Percentiles rank a stretch among this genome's conserved stretches.
These are phyloP conservation scores for Crithidia fasciculata DNA, from an alignment of 208 protist genomes.

Conservation along the genomic window DNA sequence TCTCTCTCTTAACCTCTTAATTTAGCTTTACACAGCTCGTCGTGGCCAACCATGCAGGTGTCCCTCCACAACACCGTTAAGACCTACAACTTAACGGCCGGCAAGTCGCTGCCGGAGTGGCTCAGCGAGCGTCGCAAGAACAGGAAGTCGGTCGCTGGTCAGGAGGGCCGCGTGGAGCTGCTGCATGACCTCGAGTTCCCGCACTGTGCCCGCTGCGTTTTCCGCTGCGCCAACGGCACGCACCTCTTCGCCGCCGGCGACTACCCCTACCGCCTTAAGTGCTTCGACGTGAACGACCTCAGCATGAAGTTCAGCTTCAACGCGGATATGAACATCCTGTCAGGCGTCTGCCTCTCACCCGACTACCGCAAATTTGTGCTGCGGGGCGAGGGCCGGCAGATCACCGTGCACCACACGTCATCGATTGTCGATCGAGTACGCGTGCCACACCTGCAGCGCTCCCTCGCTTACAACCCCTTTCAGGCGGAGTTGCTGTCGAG, in stretches of 20 bases:
- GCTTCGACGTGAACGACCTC: constrained; percentile 90
- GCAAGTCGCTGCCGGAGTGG: constrained; percentile 89
- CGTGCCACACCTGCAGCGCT: constrained; percentile 85
- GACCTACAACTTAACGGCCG: constrained; percentile 89
- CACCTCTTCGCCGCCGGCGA: constrained; percentile 88
- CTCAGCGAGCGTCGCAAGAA: constrained; percentile 79
- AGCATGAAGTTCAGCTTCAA: constrained; percentile 94
- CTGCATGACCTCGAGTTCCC: constrained; percentile 92
- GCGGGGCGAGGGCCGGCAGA: constrained; percentile 74
- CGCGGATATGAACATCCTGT: constrained; percentile 87
- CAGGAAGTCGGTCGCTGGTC: constrained; percentile 46
- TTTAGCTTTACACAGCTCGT: background rate
- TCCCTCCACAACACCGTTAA: constrained; percentile 88
- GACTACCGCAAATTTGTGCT: constrained; percentile 93
- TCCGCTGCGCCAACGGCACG: constrained; percentile 81
- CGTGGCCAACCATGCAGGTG: constrained; percentile 67
- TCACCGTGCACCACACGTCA: constrained; percentile 87
- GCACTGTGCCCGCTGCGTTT: constrained; percentile 80
- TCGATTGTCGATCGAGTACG: constrained; percentile 81
- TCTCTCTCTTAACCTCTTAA: background rate
- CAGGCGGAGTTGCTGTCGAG: constrained; percentile 77
- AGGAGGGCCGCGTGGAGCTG: constrained; percentile 82
- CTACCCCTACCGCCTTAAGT: constrained; percentile 90
- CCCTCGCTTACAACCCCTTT: constrained; percentile 75
- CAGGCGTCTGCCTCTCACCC: constrained; percentile 77